phyloP scores from a whole-genome alignment of 192 early-diverging fungal species.

The Entrophospora sp. region DNA sequence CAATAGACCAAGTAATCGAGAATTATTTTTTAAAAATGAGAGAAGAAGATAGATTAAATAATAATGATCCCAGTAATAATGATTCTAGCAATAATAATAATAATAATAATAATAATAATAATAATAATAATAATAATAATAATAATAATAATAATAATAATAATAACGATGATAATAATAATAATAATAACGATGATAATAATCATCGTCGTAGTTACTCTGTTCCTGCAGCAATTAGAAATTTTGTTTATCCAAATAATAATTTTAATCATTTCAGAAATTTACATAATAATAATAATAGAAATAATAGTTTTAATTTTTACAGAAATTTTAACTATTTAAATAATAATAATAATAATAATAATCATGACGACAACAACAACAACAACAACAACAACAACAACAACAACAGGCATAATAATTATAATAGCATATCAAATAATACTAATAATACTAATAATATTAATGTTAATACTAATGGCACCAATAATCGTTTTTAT shows the following conservation, averaged over 20 bases:
- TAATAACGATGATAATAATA: too few species aligned
- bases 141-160: too few species aligned
- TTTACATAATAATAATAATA: neutral
- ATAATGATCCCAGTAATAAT: neutral
- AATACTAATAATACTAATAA: too few species aligned
- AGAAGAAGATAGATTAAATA: neutral
- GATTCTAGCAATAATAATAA: too few species aligned
- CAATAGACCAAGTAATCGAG: conserved; percentile 18
- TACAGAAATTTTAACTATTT: too few species aligned
- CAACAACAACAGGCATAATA: neutral
- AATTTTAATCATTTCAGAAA: too few species aligned
- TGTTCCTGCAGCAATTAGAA: neutral
- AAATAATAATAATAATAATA: conserved; percentile 6
- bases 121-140: too few species aligned
- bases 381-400: conserved; percentile 23
- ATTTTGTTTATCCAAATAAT: neutral
- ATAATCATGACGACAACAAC: conserved; percentile 19
- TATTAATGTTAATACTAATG: conserved; percentile 21
- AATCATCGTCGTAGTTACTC: conserved; percentile 15
- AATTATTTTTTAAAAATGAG: conserved; percentile 7
- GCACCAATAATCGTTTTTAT: too few species aligned
- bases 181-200: neutral
- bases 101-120: too few species aligned
- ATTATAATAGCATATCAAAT: too few species aligned
- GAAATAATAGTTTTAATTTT: conserved; percentile 19